Evolutionary conservation across 306 rosid genomes (phyloP), one percentile per base, ranked within the genome.

Genomic region (Acacia melanoxylon): DNA sequence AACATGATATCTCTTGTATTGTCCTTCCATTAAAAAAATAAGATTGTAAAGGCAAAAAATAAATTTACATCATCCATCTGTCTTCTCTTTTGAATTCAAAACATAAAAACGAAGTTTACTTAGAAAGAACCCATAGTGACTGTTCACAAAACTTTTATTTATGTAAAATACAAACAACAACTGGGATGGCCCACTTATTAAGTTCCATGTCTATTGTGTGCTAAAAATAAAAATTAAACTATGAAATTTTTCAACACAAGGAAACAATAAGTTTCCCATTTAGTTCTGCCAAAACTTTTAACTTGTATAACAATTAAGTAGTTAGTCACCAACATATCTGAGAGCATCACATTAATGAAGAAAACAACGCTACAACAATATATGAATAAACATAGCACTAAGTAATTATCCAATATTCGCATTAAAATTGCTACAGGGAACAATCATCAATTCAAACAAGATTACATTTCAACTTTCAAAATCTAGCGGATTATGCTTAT

Each of bases 11-110:
- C 24, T 63, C 25, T 68, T 29, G 63, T 63, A 70, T 16, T 69
- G 46, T 22, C 15, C 33, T 13, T 62, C 15, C 20, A 62, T 25
- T 4, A 27, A 62, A 62, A 16, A 62, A 31, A 31, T 2, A 31
- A 31, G 52, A 59, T 15, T 27, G 20, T 40, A 66, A 81, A 72
- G 54, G 52, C 29, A 63, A 8, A 73, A 24, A 16, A 31, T 27
- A 58, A 35, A 4, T 45, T 33, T 15, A 33, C 44, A 72, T 24
- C 7, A 54, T 70, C 63, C 33, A 20, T 42, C 27, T 37, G 31
- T 35, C 49, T 54, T 49, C 42, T 59, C 68, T 33, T 35, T 45
- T 56, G 68, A 73, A 25, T 44, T 72, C 62, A 58, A 73, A 74
- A 19, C 41, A 73, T 40, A 68, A 41, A 68, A 62, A 70, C 78